phyloP scores from a whole-genome alignment of 2,329 filamentous ascomycete species.

The Teratosphaeria epicoccoides region DNA sequence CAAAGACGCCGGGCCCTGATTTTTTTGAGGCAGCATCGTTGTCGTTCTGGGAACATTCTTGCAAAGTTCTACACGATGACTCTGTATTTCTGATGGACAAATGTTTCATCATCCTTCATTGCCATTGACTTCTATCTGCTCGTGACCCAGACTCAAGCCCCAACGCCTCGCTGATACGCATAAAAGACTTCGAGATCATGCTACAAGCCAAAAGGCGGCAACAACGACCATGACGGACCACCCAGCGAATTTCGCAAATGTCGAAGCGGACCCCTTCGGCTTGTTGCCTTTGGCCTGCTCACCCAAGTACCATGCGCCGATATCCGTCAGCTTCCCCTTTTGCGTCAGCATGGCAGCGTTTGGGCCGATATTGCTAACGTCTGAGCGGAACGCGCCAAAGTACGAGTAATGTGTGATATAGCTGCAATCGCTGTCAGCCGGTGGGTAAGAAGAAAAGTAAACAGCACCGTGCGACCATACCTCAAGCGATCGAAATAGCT shows the following conservation, averaged over 20 bases:
- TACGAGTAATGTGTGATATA: slow-evolving; percentile 60
- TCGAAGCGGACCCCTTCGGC: slow-evolving; percentile 22
- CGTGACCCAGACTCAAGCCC: not conserved
- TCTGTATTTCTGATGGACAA: too few relatives aligned
- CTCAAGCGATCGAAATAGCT: slow-evolving; percentile 51
- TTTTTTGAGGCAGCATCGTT: not conserved
- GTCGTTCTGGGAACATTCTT: too few relatives aligned
- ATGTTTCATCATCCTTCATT: not conserved
- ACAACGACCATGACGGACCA: slow-evolving; percentile 16
- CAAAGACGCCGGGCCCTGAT: not conserved
- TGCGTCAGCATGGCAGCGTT: slow-evolving; percentile 61
- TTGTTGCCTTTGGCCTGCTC: slow-evolving; percentile 29
- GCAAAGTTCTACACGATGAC: too few relatives aligned
- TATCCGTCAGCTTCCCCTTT: slow-evolving; percentile 59
- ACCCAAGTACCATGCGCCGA: slow-evolving; percentile 70
- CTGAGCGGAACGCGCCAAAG: slow-evolving; percentile 59
- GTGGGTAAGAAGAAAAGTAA: not conserved
- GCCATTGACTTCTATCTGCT: not conserved
- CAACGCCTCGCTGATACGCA: not conserved
- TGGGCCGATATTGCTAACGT: slow-evolving; percentile 61
- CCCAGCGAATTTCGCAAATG: slow-evolving; percentile 18
- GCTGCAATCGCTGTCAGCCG: slow-evolving; percentile 11
- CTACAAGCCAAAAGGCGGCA: slow-evolving; percentile 12
- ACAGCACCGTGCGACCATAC: not conserved
- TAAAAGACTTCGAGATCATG: not conserved